A percentile compares a stretch with the other conserved stretches of the same genome.
phyloP scores from a whole-genome alignment of 2,329 filamentous ascomycete genomes.

The Zymoseptoria passerinii region DNA sequence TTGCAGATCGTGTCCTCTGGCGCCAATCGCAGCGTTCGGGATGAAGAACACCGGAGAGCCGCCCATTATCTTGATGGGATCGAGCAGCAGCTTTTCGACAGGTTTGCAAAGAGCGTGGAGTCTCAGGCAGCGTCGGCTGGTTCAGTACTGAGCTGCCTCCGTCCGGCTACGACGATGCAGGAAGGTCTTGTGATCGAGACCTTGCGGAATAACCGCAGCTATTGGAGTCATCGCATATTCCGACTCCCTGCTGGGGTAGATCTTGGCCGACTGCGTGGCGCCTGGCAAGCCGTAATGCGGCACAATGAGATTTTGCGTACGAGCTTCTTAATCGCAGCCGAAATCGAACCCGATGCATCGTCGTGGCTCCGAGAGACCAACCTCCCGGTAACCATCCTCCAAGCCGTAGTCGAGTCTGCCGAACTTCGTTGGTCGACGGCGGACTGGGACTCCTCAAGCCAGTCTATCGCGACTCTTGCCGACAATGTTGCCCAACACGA shows the following conservation, averaged over 20 bases:
- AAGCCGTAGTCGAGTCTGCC: not conserved
- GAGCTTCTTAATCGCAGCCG: slow-evolving; percentile 10
- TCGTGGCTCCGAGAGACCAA: not conserved
- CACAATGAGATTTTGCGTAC: slow-evolving; percentile 9
- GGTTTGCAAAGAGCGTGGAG: not conserved
- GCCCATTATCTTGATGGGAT: not conserved
- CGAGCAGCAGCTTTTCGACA: not conserved
- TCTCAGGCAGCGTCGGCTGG: not conserved
- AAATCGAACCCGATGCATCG: not conserved
- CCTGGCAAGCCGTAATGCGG: slow-evolving; percentile 7
- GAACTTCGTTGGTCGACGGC: not conserved
- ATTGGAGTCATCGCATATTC: slow-evolving; percentile 13
- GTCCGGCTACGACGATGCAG: slow-evolving; percentile 10
- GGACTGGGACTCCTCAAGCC: not conserved
- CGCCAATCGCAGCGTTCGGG: not conserved
- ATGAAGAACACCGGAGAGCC: slow-evolving; percentile 22
- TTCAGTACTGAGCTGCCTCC: not conserved
- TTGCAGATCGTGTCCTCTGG: not conserved
- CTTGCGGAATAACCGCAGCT: slow-evolving; percentile 8
- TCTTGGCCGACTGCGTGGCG: slow-evolving; percentile 4
- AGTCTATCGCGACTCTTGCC: not conserved
- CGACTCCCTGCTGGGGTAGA: slow-evolving; percentile 4
- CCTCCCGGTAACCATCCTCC: not conserved
- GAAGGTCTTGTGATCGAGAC: slow-evolving; percentile 10
- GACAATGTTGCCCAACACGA: not conserved